phyloP scores from a whole-genome alignment of 140 eudicot genomes.

The Oenanthe javanica region DNA sequence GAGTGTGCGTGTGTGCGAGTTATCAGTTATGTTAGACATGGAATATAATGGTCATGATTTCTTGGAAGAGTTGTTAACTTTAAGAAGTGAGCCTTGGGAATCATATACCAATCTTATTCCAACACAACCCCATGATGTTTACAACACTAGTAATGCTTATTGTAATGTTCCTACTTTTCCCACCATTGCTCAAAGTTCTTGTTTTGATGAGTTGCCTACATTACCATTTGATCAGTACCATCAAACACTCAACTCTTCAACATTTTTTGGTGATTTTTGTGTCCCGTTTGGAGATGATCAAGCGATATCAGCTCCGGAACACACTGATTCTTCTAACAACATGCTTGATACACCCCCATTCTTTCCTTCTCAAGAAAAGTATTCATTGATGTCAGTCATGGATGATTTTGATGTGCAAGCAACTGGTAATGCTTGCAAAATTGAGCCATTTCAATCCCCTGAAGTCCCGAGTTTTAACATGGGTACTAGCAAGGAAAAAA shows the following conservation, averaged over 20 bases:
- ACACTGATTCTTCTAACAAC: constrained; percentile 21
- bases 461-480: constrained; percentile 16
- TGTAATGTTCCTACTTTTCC: constrained; percentile 20
- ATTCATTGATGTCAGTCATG: constrained; percentile 20
- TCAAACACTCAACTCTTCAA: constrained; percentile 25
- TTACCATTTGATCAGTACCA: constrained; percentile 24
- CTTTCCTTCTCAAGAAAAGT: constrained; percentile 27
- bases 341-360: constrained; percentile 41
- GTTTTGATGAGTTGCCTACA: constrained; percentile 23
- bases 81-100: constrained; percentile 37
- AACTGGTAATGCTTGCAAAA: constrained; percentile 14
- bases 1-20: not conserved
- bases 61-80: constrained; percentile 46
- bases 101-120: constrained; percentile 10
- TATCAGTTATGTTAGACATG: constrained; percentile 24
- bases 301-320: constrained; percentile 11
- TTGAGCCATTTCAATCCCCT: constrained; percentile 13
- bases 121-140: constrained; percentile 17
- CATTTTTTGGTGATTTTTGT: constrained; percentile 5
- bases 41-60: constrained; percentile 46
- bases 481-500: constrained; percentile 25
- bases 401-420: constrained; percentile 24
- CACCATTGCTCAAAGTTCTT: constrained; percentile 25
- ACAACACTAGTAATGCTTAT: constrained; percentile 11
- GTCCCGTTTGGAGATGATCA: constrained; percentile 28